These are phyloP conservation scores for Neurospora discreta DNA, from an alignment of 495 filamentous ascomycete genomes.

Conservation along the genomic window DNA sequence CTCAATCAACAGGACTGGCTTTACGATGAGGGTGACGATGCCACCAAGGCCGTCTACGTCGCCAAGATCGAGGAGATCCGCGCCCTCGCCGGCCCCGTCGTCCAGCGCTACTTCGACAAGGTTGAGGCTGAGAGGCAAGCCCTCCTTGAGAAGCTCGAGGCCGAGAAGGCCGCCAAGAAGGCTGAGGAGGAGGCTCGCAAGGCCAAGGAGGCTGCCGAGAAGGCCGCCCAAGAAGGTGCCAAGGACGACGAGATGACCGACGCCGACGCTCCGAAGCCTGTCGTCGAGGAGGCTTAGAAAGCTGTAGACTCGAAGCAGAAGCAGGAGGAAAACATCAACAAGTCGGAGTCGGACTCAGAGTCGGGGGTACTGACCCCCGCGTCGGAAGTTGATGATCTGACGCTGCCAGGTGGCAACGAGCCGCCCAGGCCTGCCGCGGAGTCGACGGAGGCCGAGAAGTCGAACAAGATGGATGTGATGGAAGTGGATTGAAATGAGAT, in stretches of 20 bases:
- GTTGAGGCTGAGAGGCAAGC: slow-evolving; percentile 78
- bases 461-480: not conserved
- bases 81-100: slow-evolving; percentile 78
- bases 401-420: slow-evolving; percentile 62
- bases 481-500: not conserved
- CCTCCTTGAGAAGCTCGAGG: slow-evolving; percentile 62
- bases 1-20: slow-evolving; percentile 80
- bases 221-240: slow-evolving; percentile 17
- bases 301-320: not conserved
- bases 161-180: slow-evolving; percentile 71
- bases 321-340: not conserved
- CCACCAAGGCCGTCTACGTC: slow-evolving; percentile 85
- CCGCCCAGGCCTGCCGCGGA: slow-evolving; percentile 29
- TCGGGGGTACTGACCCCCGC: slow-evolving; percentile 1
- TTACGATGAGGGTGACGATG: slow-evolving; percentile 93
- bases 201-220: slow-evolving; percentile 31
- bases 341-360: not conserved
- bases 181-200: slow-evolving; percentile 51
- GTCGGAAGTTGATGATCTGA: slow-evolving; percentile 69
- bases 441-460: not conserved
- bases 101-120: slow-evolving; percentile 92
- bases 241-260: slow-evolving; percentile 50
- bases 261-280: slow-evolving; percentile 37
- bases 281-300: slow-evolving; percentile 23
- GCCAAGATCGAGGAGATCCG: slow-evolving; percentile 95